Percentiles rank a stretch among this genome's conserved stretches.
Conservation (phyloP, 768 basidiomycete genomes). For the Butyriboletus loyo region DNA sequence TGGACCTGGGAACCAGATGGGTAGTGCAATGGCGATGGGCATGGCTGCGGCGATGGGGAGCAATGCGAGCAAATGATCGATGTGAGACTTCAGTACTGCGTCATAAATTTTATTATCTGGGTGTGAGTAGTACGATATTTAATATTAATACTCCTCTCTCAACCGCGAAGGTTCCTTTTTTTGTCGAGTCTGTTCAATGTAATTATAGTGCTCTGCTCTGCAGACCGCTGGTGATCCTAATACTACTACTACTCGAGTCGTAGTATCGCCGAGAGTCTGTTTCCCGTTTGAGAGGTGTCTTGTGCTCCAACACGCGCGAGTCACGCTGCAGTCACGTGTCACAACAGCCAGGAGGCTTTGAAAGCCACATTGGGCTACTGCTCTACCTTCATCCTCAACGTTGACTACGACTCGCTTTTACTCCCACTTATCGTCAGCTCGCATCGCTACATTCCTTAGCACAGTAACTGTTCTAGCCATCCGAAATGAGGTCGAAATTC, state of each 20-base stretch:
- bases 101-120: not conserved
- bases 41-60: conserved; percentile 66
- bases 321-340: conserved; percentile 33
- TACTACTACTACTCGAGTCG: too few relatives aligned
- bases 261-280: too few relatives aligned
- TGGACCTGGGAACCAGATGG: conserved; percentile 54
- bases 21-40: conserved; percentile 60
- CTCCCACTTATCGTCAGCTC: conserved; percentile 6
- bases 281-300: conserved; percentile 18
- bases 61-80: conserved; percentile 17
- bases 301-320: conserved; percentile 16
- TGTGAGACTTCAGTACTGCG: too few relatives aligned
- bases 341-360: conserved; percentile 32
- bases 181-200: not conserved
- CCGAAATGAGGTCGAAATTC: conserved; percentile 87
- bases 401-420: conserved; percentile 22
- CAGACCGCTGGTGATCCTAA: too few relatives aligned
- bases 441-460: conserved; percentile 1
- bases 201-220: conserved; percentile 3
- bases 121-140: not conserved
- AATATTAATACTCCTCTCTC: not conserved
- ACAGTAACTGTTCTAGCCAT: conserved; percentile 1
- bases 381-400: conserved; percentile 22
- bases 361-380: conserved; percentile 25
- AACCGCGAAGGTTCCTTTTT: not conserved